phyloP scores from a whole-genome alignment of 257 asterid species.

The Capsicum chinense region DNA sequence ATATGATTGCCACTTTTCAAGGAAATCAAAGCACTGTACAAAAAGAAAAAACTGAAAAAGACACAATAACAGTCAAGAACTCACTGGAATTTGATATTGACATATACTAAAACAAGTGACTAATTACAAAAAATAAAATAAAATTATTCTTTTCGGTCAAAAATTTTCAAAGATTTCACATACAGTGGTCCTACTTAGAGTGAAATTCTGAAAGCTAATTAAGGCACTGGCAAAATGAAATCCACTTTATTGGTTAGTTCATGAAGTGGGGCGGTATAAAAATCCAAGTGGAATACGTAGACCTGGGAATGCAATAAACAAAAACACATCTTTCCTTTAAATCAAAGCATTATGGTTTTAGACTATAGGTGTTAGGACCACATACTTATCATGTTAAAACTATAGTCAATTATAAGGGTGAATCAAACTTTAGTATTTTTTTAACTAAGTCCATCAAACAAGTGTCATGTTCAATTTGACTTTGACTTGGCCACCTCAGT shows the following conservation, averaged over 20 bases:
- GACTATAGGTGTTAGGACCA: too few species aligned
- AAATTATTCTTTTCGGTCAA: not conserved
- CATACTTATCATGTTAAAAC: too few species aligned
- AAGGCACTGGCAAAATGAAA: not conserved
- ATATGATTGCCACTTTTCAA: slow-evolving; percentile 6
- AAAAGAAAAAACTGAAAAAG: not conserved
- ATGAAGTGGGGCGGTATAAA: not conserved
- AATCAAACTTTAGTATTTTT: too few species aligned
- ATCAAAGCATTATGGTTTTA: too few species aligned
- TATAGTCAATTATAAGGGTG: too few species aligned
- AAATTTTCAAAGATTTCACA: not conserved
- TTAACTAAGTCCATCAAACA: too few species aligned
- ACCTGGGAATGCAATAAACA: too few species aligned
- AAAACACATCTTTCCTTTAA: too few species aligned
- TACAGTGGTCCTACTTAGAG: not conserved
- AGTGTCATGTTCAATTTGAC: too few species aligned
- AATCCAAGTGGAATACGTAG: not conserved
- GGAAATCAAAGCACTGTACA: not conserved
- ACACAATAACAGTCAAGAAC: not conserved
- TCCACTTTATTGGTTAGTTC: slow-evolving; percentile 10
- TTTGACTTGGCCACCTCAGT: too few species aligned
- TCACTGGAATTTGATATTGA: not conserved
- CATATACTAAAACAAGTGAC: not conserved
- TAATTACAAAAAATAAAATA: not conserved
- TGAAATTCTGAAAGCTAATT: not conserved